Percentiles rank a stretch among this genome's conserved stretches.
These are phyloP conservation scores for Drosera spatulata DNA, from an alignment of 179 eudicot genomes.

Conservation along the genomic window DNA sequence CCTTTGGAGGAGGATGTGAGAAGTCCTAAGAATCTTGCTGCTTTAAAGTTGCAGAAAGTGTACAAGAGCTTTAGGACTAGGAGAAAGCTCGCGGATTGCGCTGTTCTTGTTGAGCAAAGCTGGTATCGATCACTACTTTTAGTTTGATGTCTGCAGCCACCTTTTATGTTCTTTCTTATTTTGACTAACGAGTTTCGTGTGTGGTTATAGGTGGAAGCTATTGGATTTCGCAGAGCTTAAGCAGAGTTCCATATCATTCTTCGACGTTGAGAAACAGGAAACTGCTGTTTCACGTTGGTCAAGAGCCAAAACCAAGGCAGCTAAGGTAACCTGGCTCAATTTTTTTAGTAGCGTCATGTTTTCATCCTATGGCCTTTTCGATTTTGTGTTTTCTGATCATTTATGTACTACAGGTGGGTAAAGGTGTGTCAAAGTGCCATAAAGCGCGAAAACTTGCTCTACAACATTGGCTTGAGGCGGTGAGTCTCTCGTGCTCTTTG, in stretches of 20 bases:
- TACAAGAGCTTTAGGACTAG: slow-evolving; percentile 92
- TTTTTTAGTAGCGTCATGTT: background rate
- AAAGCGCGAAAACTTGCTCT: slow-evolving; percentile 92
- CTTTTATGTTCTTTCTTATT: background rate
- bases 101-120: slow-evolving; percentile 90
- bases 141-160: background rate
- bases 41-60: slow-evolving; percentile 88
- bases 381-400: too few species aligned
- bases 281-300: slow-evolving; percentile 95
- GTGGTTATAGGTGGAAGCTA: slow-evolving; percentile 67
- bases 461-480: slow-evolving; percentile 98
- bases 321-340: slow-evolving; percentile 42
- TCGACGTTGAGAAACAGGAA: slow-evolving; percentile 77
- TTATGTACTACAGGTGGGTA: slow-evolving; percentile 54
- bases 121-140: slow-evolving; percentile 28
- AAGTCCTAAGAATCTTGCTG: slow-evolving; percentile 73
- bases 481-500: slow-evolving; percentile 20
- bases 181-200: background rate
- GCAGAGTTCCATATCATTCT: slow-evolving; percentile 84
- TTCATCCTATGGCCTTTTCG: background rate
- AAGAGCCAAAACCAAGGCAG: slow-evolving; percentile 90
- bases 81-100: slow-evolving; percentile 95
- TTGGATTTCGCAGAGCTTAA: slow-evolving; percentile 88
- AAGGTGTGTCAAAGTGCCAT: slow-evolving; percentile 71
- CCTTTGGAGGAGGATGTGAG: slow-evolving; percentile 12